These are phyloP conservation scores for Hericium erinaceus DNA, from an alignment of 768 basidiomycete genomes.

Conservation along the genomic window DNA sequence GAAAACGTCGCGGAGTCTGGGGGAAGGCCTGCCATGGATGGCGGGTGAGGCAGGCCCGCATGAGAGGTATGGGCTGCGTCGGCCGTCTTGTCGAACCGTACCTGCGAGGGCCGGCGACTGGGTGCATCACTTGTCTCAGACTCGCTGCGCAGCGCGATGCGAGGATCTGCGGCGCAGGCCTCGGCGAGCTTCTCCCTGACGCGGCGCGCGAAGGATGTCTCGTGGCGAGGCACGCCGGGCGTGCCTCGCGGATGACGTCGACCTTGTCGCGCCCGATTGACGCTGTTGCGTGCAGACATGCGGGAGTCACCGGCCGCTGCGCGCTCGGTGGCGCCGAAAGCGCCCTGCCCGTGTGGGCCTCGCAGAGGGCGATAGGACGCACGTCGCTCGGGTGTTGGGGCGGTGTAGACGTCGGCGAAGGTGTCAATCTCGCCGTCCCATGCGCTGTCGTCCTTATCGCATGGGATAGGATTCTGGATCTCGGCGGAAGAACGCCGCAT, in stretches of 20 bases:
- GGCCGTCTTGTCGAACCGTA: not conserved
- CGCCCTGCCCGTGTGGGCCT: not conserved
- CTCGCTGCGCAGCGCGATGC: not conserved
- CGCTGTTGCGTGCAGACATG: slow-evolving; percentile 13
- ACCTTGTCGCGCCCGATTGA: slow-evolving; percentile 16
- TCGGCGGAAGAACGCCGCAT: not conserved
- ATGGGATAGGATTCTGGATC: not conserved
- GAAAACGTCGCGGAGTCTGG: not conserved
- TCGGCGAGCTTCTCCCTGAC: slow-evolving; percentile 31
- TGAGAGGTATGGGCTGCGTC: too few species aligned
- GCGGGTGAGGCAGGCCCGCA: not conserved
- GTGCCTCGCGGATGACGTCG: not conserved
- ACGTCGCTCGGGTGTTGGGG: not conserved
- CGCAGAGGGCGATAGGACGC: not conserved
- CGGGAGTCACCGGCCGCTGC: not conserved
- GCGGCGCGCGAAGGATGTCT: slow-evolving; percentile 34
- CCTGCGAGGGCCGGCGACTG: too few species aligned
- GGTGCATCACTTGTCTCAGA: not conserved
- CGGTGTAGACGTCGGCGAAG: too few species aligned
- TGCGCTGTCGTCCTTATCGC: not conserved
- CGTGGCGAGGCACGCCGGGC: slow-evolving; percentile 6
- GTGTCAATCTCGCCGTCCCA: too few species aligned
- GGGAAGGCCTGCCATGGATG: not conserved
- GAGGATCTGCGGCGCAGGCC: not conserved
- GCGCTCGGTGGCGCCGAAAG: not conserved